A percentile compares a stretch with the other conserved stretches of the same genome.
These are phyloP conservation scores for Enterospora canceri DNA, from an alignment of 371 early-diverging fungal species.

Conservation along the genomic window DNA sequence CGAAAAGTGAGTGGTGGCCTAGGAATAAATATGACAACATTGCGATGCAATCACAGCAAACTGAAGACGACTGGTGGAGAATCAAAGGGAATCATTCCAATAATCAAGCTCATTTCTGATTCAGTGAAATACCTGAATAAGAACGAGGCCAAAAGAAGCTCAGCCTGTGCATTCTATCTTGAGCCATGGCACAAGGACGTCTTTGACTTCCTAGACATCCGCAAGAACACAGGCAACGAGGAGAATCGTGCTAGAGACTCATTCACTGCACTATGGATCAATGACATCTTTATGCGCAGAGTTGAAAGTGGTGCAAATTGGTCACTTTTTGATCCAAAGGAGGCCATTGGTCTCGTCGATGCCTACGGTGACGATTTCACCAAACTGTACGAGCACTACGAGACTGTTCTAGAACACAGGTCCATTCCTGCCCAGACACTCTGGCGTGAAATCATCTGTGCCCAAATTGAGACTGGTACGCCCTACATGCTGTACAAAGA, in stretches of 20 bases:
- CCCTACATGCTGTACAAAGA: slow-evolving; percentile 98
- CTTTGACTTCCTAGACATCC: slow-evolving; percentile 85
- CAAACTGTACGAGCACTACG: slow-evolving; percentile 70
- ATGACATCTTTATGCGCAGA: slow-evolving; percentile 95
- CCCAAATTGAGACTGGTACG: slow-evolving; percentile 93
- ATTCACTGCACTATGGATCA: slow-evolving; percentile 90
- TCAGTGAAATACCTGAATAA: slow-evolving; percentile 93
- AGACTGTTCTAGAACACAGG: slow-evolving; percentile 64
- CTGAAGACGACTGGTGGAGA: slow-evolving; percentile 90
- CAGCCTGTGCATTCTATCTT: slow-evolving; percentile 92
- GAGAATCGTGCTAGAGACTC: slow-evolving; percentile 86
- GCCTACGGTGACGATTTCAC: slow-evolving; percentile 84
- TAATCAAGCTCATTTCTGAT: slow-evolving; percentile 88
- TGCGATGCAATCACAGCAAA: slow-evolving; percentile 74
- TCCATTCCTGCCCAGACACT: slow-evolving; percentile 72
- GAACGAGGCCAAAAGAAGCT: slow-evolving; percentile 92
- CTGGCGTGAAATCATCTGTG: slow-evolving; percentile 88
- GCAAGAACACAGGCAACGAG: slow-evolving; percentile 94
- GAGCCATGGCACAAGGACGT: slow-evolving; percentile 98
- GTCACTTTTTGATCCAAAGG: slow-evolving; percentile 86
- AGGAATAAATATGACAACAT: slow-evolving; percentile 79
- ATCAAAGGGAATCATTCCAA: slow-evolving; percentile 88
- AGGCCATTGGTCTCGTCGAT: slow-evolving; percentile 75
- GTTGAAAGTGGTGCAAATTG: slow-evolving; percentile 81
- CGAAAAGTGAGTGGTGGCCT: slow-evolving; percentile 94